These are phyloP conservation scores for Casuarina equisetifolia DNA, from an alignment of 306 rosid genomes.

Conservation along the genomic window DNA sequence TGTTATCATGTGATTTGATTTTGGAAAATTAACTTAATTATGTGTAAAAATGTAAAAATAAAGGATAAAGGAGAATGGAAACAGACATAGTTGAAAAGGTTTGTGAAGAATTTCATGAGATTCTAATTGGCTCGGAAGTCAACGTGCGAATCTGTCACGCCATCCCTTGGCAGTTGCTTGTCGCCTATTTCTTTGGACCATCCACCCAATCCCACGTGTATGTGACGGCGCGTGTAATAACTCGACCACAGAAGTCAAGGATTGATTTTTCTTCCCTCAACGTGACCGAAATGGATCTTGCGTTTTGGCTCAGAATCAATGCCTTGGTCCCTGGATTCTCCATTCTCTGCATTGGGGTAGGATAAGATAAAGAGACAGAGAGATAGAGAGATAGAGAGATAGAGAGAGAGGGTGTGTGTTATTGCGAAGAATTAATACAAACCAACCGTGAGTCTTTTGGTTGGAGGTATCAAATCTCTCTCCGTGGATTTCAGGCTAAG, in stretches of 20 bases:
- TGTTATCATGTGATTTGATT: no score
- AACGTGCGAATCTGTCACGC: background rate
- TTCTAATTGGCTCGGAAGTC: background rate
- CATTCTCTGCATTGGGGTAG: background rate
- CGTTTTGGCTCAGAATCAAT: background rate
- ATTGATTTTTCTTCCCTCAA: conserved; percentile 2
- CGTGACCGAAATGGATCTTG: background rate
- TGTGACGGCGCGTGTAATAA: background rate
- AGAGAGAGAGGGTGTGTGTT: background rate
- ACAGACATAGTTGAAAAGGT: no score
- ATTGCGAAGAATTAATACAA: background rate
- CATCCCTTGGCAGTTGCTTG: background rate
- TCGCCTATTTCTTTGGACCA: background rate
- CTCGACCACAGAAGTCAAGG: background rate
- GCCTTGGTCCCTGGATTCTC: background rate
- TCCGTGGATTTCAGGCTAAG: background rate
- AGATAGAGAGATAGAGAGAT: background rate
- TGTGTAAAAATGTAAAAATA: no score
- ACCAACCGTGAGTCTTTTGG: background rate
- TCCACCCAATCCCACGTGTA: background rate
- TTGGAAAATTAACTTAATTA: no score
- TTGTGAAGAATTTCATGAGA: no score
- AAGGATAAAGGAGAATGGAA: no score
- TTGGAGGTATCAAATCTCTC: background rate
- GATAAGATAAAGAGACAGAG: background rate